Evolutionary conservation across 345 rosid species (phyloP).

Genomic region (Pistacia integerrima): DNA sequence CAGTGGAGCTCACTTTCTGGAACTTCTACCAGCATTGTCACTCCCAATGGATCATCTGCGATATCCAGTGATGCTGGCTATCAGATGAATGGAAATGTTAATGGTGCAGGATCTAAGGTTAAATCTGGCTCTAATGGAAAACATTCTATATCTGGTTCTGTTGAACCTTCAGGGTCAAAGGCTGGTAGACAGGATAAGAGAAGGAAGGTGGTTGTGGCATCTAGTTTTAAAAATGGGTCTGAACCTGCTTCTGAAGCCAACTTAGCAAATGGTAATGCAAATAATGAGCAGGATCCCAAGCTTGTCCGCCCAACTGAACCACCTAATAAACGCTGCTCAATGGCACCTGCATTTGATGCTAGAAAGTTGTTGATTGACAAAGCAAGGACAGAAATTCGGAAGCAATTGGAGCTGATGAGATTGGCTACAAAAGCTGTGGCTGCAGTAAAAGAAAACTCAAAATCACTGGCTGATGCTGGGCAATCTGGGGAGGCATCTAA

Average conservation of each 20-base stretch:
- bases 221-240: slow-evolving; percentile 52
- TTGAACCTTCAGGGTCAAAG: slow-evolving; percentile 44
- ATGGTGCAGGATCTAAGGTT: slow-evolving; percentile 41
- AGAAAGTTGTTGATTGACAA: slow-evolving; percentile 78
- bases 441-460: slow-evolving; percentile 34
- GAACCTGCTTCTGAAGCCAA: slow-evolving; percentile 51
- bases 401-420: slow-evolving; percentile 63
- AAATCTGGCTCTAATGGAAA: slow-evolving; percentile 54
- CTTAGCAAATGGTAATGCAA: slow-evolving; percentile 36
- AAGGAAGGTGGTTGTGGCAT: slow-evolving; percentile 58
- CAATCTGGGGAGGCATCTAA: slow-evolving; percentile 34
- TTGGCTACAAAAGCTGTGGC: slow-evolving; percentile 52
- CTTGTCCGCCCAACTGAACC: slow-evolving; percentile 43
- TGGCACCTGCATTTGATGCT: slow-evolving; percentile 73
- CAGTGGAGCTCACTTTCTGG: slow-evolving; percentile 72
- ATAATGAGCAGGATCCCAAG: slow-evolving; percentile 47
- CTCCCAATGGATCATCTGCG: slow-evolving; percentile 57
- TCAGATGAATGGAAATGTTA: slow-evolving; percentile 55
- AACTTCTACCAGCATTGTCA: slow-evolving; percentile 54
- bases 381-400: slow-evolving; percentile 67
- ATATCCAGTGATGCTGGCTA: slow-evolving; percentile 50
- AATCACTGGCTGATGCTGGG: slow-evolving; percentile 23
- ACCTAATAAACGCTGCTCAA: slow-evolving; percentile 49
- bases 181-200: slow-evolving; percentile 69
- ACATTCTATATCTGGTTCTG: slow-evolving; percentile 33